Percentiles rank a stretch among this genome's conserved stretches.
Conservation (phyloP, 176 grass and related monocot species). For the Saccharum officinarum region DNA sequence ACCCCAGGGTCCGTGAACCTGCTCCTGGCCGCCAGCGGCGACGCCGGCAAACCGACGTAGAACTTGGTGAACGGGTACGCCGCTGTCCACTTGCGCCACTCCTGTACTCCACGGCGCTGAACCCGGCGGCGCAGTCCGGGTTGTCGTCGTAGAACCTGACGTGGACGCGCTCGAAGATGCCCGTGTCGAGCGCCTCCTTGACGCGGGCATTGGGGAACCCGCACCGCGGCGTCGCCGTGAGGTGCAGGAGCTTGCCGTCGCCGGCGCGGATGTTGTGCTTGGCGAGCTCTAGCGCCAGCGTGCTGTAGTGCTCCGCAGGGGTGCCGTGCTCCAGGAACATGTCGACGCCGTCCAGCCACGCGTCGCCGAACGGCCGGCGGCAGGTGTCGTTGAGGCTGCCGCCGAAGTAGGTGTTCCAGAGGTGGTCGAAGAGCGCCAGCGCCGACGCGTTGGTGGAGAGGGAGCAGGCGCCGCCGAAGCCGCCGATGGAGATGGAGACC, state of each 20-base stretch:
- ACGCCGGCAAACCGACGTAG: conserved; percentile 12
- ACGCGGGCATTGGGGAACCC: neutral
- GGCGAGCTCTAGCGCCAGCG: neutral
- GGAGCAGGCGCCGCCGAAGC: neutral
- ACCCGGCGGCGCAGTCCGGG: neutral
- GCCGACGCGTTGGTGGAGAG: neutral
- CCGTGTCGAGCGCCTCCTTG: neutral
- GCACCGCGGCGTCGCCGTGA: conserved; percentile 30
- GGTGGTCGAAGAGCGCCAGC: conserved; percentile 1
- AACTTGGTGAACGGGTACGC: conserved; percentile 27
- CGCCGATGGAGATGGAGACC: neutral
- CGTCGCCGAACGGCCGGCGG: conserved; percentile 13
- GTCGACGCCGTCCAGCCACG: conserved; percentile 24
- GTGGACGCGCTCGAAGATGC: conserved; percentile 30
- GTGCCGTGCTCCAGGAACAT: neutral
- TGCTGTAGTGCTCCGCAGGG: neutral
- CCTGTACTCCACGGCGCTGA: neutral
- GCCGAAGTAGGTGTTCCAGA: conserved; percentile 28
- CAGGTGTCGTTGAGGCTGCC: neutral
- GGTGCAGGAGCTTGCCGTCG: conserved; percentile 15
- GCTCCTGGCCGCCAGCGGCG: neutral
- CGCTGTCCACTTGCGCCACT: conserved; percentile 26
- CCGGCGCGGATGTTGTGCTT: conserved; percentile 24
- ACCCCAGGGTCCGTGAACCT: neutral
- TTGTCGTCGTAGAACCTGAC: conserved; percentile 27